A percentile compares a stretch with the other conserved stretches of the same genome.
phyloP scores from a whole-genome alignment of 108 stramenopile species.

The Cyclotella choctawhatcheeana region DNA sequence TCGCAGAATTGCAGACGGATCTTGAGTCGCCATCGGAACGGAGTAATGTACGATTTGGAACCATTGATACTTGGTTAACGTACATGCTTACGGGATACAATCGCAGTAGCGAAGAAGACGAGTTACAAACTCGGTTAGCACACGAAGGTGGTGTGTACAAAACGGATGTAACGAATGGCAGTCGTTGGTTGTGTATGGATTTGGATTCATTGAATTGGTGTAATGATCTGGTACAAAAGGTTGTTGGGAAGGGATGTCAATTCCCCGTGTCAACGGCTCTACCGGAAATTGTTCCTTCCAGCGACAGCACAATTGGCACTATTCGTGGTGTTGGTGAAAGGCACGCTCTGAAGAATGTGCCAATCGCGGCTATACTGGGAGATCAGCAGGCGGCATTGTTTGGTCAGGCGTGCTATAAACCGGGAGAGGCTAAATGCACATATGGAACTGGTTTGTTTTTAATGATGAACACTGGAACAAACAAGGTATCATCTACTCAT shows the following conservation, averaged over 20 bases:
- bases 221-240: conserved; percentile 62
- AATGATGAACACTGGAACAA: conserved; percentile 96
- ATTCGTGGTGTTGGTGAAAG: conserved; percentile 51
- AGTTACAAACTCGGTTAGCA: conserved; percentile 62
- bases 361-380: conserved; percentile 88
- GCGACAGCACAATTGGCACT: conserved; percentile 51
- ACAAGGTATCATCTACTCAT: conserved; percentile 64
- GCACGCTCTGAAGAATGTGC: conserved; percentile 66
- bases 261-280: conserved; percentile 59
- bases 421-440: conserved; percentile 94
- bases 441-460: conserved; percentile 98
- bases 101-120: conserved; percentile 59
- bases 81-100: conserved; percentile 84
- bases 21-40: conserved; percentile 52
- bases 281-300: conserved; percentile 73
- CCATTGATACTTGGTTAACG: conserved; percentile 95
- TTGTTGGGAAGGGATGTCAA: conserved; percentile 53
- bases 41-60: conserved; percentile 87
- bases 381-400: conserved; percentile 98
- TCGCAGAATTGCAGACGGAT: conserved; percentile 68
- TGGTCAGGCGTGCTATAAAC: conserved; percentile 91
- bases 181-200: conserved; percentile 94
- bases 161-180: conserved; percentile 97
- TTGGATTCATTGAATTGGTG: conserved; percentile 89
- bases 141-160: conserved; percentile 75